Conservation (phyloP, 768 basidiomycete species). For the Suillus alpinus region DNA sequence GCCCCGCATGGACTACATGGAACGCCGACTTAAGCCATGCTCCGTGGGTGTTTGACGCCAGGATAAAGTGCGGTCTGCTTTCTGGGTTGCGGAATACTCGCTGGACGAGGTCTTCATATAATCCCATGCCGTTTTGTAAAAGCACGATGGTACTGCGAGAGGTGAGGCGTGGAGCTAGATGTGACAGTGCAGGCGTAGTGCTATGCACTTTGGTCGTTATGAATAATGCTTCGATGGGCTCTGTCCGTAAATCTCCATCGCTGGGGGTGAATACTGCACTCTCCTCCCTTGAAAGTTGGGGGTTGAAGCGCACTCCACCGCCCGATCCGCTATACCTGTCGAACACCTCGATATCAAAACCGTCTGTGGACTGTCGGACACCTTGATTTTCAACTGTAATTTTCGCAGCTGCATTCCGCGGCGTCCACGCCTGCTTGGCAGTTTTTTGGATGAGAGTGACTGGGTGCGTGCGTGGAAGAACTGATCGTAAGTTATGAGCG, state of each 20-base stretch:
- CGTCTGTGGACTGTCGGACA: constrained; percentile 36
- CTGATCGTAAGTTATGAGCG: constrained; percentile 71
- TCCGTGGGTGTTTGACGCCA: constrained; percentile 82
- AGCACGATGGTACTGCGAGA: constrained; percentile 79
- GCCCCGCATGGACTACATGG: constrained; percentile 67
- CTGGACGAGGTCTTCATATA: constrained; percentile 74
- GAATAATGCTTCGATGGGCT: constrained; percentile 71
- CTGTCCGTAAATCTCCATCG: constrained; percentile 15
- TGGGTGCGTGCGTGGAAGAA: constrained; percentile 47
- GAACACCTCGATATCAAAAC: constrained; percentile 53
- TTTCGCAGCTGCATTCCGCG: constrained; percentile 30
- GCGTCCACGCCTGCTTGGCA: constrained; percentile 33
- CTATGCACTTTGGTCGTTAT: constrained; percentile 78
- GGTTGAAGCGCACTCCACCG: constrained; percentile 17
- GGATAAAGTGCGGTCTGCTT: constrained; percentile 79
- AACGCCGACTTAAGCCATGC: constrained; percentile 52
- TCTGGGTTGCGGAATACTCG: constrained; percentile 69
- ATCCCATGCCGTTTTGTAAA: constrained; percentile 93
- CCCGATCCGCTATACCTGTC: constrained; percentile 23
- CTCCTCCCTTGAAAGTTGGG: constrained; percentile 12
- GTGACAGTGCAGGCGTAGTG: constrained; percentile 54
- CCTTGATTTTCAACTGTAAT: constrained; percentile 54
- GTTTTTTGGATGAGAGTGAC: constrained; percentile 72
- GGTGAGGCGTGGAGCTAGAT: constrained; percentile 61
- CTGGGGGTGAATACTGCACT: constrained; percentile 15